Conservation (phyloP, 495 filamentous ascomycete genomes). For the Rhypophila decipiens region DNA sequence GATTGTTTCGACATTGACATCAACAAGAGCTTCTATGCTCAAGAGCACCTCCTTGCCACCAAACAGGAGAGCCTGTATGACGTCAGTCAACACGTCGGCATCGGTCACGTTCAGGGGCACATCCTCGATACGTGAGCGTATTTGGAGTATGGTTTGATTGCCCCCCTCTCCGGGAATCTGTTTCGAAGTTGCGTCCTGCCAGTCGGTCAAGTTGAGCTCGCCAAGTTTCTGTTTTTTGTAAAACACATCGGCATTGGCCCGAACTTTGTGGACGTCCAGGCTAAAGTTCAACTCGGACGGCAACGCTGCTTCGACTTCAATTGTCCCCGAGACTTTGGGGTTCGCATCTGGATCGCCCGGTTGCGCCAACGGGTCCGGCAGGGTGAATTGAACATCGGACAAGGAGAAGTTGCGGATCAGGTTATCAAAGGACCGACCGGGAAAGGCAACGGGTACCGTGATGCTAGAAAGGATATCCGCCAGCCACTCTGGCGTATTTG, state of each 20-base stretch:
- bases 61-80: constrained; percentile 71
- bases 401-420: constrained; percentile 81
- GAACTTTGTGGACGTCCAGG: constrained; percentile 66
- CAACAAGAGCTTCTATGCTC: constrained; percentile 70
- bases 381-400: constrained; percentile 70
- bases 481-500: constrained; percentile 72
- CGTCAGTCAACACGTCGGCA: constrained; percentile 62
- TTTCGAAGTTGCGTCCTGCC: constrained; percentile 81
- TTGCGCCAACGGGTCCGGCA: constrained; percentile 72
- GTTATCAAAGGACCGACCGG: constrained; percentile 70
- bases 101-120: constrained; percentile 79
- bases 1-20: constrained; percentile 70
- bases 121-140: constrained; percentile 67
- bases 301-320: constrained; percentile 66
- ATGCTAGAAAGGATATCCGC: constrained; percentile 71
- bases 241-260: constrained; percentile 69
- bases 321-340: constrained; percentile 72
- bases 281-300: constrained; percentile 82
- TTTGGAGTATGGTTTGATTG: constrained; percentile 53
- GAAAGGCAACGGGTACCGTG: constrained; percentile 77
- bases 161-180: constrained; percentile 48
- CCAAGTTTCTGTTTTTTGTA: constrained; percentile 73
- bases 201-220: constrained; percentile 64
- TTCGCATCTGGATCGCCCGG: constrained; percentile 67
- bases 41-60: constrained; percentile 58